Base-by-base conservation (phyloP, 345 rosid species). In the Citrus medica region DNA sequence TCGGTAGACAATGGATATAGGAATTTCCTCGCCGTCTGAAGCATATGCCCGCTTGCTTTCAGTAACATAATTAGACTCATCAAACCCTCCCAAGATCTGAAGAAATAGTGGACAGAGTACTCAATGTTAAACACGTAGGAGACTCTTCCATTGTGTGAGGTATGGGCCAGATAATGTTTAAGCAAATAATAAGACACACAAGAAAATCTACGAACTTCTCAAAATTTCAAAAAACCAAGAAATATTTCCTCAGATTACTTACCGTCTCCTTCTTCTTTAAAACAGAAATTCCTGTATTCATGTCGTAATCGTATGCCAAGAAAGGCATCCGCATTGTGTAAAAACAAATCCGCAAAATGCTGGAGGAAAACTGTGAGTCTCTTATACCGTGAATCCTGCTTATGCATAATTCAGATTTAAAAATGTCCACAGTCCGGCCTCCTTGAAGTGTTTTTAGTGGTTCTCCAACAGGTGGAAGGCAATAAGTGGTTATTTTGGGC, bases 21-120 rank as follows among this genome's bases (percentile, higher is more conserved):
- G 99, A 85, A 95, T 85, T 82, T 87, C 80, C 58, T 89, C 91
- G 79, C 97, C 97, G 79, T 93, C 99, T 38, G 91, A 81, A 72
- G 97, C 99, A 71, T 82, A 80, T 38, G 92, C 94, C 98, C 96
- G 92, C 88, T 95, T 88, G 75, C 98, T 92, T 83, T 93, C 91
- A 28, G 94, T 91, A 61, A 88, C 80, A 81, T 93, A 95, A 71
- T 91, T 88, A 33, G 91, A 89, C 40, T 90, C 72, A 86, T 93
- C 92, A 82, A 95, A 92, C 70, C 89, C 97, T 85, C 98, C 98
- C 85, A 93, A 82, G 27, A 95, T 90, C 98, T 93, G 88, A 73
- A 79, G 13, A 67, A 67, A 28, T 10, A 32, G 68, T 19, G 40
- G 56, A 71, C 51, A 67, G 70, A 46, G 42, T 61, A 78, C 38